These are phyloP conservation scores for Alternaria metachromatica DNA, from an alignment of 2,329 filamentous ascomycete species.

Conservation along the genomic window DNA sequence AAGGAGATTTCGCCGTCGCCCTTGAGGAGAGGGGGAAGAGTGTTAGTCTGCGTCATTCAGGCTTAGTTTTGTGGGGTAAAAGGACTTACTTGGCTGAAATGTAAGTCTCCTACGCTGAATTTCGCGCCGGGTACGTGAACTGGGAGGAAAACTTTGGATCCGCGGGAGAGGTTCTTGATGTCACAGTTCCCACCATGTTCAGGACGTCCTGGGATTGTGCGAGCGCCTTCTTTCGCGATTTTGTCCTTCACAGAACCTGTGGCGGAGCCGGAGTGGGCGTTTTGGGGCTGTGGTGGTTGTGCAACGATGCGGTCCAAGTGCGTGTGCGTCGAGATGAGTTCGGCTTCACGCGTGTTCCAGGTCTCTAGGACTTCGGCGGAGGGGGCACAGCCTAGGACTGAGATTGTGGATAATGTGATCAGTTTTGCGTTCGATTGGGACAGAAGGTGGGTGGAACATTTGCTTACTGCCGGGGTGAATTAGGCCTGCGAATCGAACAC, in stretches of 20 bases:
- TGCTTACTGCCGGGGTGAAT: conserved; percentile 78
- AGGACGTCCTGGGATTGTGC: conserved; percentile 83
- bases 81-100: conserved; percentile 70
- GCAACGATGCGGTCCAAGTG: conserved; percentile 70
- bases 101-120: conserved; percentile 87
- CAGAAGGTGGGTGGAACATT: no score
- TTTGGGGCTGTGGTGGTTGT: conserved; percentile 74
- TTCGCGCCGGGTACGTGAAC: conserved; percentile 87
- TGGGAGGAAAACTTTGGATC: conserved; percentile 83
- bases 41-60: neutral
- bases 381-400: conserved; percentile 73
- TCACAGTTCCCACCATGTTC: conserved; percentile 93
- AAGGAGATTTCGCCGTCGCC: conserved; percentile 90
- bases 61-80: neutral
- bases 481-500: conserved; percentile 84
- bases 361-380: conserved; percentile 76
- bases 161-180: conserved; percentile 83
- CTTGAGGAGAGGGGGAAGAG: conserved; percentile 9
- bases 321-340: conserved; percentile 74
- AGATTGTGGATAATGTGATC: neutral
- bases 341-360: conserved; percentile 85
- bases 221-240: conserved; percentile 77
- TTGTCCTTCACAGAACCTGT: conserved; percentile 65
- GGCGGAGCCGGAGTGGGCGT: conserved; percentile 74
- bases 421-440: neutral